A percentile compares a stretch with the other conserved stretches of the same genome.
Conservation (phyloP, 441 rosid genomes). For the Syzygium syzygioides region DNA sequence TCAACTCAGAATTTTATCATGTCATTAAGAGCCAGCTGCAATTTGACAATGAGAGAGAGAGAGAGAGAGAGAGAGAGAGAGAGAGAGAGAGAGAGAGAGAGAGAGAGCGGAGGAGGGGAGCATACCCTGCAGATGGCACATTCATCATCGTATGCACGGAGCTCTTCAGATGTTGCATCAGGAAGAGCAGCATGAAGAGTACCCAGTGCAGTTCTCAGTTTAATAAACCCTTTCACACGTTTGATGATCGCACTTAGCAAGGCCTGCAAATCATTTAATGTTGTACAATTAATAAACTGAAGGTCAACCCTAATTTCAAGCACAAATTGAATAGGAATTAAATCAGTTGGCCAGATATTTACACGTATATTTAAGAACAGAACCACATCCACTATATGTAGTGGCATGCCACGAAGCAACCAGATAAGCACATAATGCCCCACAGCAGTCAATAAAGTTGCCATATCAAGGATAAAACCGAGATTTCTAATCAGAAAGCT, state of each 20-base stretch:
- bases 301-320: neutral
- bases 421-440: conserved; percentile 89
- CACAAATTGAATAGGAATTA: neutral
- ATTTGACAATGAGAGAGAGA: neutral
- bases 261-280: conserved; percentile 42
- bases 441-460: conserved; percentile 83
- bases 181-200: conserved; percentile 98
- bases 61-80: neutral
- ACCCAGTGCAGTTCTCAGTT: conserved; percentile 79
- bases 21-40: neutral
- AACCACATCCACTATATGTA: conserved; percentile 90
- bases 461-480: conserved; percentile 92
- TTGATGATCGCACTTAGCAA: conserved; percentile 85
- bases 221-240: conserved; percentile 82
- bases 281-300: neutral
- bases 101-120: conserved; percentile 4
- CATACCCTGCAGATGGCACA: conserved; percentile 99
- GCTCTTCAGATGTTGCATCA: conserved; percentile 92
- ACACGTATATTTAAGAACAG: conserved; percentile 92
- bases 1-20: conserved; percentile 19
- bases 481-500: conserved; percentile 81
- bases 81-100: neutral
- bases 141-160: conserved; percentile 88
- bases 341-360: conserved; percentile 24
- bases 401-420: conserved; percentile 97